Evolutionary conservation across 768 basidiomycete genomes (phyloP), one percentile per base, ranked within the genome.

Genomic region (Kwoniella sp.): DNA sequence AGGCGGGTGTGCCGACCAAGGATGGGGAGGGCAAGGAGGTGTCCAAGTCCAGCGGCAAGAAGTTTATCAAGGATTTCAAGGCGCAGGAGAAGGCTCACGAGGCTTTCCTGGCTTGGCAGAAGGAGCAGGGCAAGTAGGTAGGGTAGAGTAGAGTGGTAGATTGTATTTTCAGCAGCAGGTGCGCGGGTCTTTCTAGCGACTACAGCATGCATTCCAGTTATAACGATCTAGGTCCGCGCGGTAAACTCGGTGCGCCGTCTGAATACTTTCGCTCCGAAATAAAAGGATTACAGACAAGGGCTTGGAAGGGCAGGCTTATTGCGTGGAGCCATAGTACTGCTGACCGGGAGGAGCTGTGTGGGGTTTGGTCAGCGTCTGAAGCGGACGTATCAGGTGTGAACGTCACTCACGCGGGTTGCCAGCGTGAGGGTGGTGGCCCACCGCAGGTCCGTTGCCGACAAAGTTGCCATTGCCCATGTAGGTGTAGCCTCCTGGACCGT

Each of bases 21-120:
- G 89, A 92, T 65, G 81, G 79, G 0, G 82, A 87, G 42, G 92
- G 91, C 5, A 83, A 84, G 57, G 89, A 89, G 60, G 73, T 98
- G 25, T 85, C 84, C 68, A 95, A 93, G 78, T 86, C 79, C 57
- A 78, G 80, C 51, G 74, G 69, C 37, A 99, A 96, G 80, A 90
- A 84, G 67, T 72, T 83, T 20, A 76, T 77, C 71, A 96, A 95
- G 75, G 82, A 83, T 26, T 83, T 80, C 80, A 78, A 78, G 22
- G 71, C 63, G 38, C 95, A 95, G 76, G 81, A 80, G 66, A 90
- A 85, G 75, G 67, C 84, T 38, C 89, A 95, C 72, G 82, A 84
- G 34, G 87, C 88, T 53, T 92, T 81, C 76, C 71, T 59, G 46
- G 68, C 46, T 15, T 73, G 63, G 70, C 53, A 61, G 42, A 60